Evolutionary conservation across 371 early-diverging fungal species (phyloP).

Genomic region (Quaeritorhiza haematococci): DNA sequence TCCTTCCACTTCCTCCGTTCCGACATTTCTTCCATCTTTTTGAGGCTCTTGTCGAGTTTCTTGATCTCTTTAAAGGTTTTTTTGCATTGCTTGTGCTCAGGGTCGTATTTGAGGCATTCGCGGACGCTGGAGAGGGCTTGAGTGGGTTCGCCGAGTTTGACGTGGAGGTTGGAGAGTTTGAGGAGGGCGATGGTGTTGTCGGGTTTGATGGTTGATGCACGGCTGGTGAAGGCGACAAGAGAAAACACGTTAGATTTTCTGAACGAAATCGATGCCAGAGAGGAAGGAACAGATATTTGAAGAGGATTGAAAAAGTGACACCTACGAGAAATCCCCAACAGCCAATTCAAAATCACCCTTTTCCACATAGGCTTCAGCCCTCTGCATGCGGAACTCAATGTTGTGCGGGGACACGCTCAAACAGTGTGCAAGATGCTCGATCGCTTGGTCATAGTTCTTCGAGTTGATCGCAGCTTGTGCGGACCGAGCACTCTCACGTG

Average conservation of each 20-base stretch:
- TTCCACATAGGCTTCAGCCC: slow-evolving; percentile 72
- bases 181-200: slow-evolving; percentile 55
- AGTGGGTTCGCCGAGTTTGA: slow-evolving; percentile 64
- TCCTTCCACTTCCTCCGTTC: slow-evolving; percentile 58
- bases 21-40: slow-evolving; percentile 52
- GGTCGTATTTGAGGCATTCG: slow-evolving; percentile 83
- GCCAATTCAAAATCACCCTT: slow-evolving; percentile 77
- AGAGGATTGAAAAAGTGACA: background rate
- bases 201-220: slow-evolving; percentile 65
- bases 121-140: slow-evolving; percentile 68
- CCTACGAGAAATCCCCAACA: slow-evolving; percentile 69
- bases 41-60: slow-evolving; percentile 68
- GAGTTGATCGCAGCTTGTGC: slow-evolving; percentile 12
- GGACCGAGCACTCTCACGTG: background rate
- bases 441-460: slow-evolving; percentile 52
- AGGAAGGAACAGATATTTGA: background rate
- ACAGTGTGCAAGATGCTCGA: slow-evolving; percentile 47
- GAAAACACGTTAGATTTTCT: slow-evolving; percentile 3
- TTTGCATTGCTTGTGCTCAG: slow-evolving; percentile 85
- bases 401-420: slow-evolving; percentile 55
- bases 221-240: slow-evolving; percentile 29
- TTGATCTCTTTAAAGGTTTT: slow-evolving; percentile 64
- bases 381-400: slow-evolving; percentile 48
- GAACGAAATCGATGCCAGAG: background rate
- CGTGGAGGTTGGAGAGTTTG: slow-evolving; percentile 66